A percentile compares a stretch with the other conserved stretches of the same genome.
These are phyloP conservation scores for Ehretia macrophylla DNA, from an alignment of 257 asterid genomes.

Conservation along the genomic window DNA sequence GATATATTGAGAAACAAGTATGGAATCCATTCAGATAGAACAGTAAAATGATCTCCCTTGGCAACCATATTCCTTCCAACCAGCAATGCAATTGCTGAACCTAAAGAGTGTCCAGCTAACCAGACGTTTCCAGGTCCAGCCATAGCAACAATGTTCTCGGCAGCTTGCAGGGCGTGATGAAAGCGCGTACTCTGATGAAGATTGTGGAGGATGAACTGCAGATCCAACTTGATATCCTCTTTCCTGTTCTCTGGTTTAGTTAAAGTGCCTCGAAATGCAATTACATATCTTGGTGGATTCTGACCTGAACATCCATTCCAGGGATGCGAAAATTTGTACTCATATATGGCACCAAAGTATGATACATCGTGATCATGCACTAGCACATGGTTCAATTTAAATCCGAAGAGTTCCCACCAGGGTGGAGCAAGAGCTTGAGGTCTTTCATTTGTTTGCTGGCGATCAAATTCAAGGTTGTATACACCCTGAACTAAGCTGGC, in stretches of 20 bases:
- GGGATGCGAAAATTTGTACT: slow-evolving; percentile 12
- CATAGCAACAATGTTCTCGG: background rate
- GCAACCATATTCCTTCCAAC: background rate
- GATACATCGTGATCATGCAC: slow-evolving; percentile 50
- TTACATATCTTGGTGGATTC: slow-evolving; percentile 38
- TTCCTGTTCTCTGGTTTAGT: background rate
- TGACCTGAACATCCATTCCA: slow-evolving; percentile 9
- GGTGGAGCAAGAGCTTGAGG: slow-evolving; percentile 20
- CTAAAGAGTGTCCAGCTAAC: slow-evolving; percentile 16
- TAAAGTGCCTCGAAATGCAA: slow-evolving; percentile 26
- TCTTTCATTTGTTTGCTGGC: slow-evolving; percentile 35
- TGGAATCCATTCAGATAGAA: background rate
- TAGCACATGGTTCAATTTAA: slow-evolving; percentile 32
- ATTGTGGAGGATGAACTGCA: background rate
- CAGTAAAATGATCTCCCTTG: background rate
- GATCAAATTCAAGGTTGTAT: slow-evolving; percentile 48
- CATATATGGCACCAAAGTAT: slow-evolving; percentile 19
- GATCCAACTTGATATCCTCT: background rate
- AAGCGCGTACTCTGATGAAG: background rate
- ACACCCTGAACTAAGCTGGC: slow-evolving; percentile 66
- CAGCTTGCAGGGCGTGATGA: background rate
- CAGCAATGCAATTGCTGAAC: background rate
- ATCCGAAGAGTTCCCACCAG: slow-evolving; percentile 46
- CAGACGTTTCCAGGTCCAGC: slow-evolving; percentile 3
- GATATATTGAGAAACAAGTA: too few relatives aligned